Evolutionary conservation across 352 stramenopile species (phyloP).

Genomic region (Blastocystis sp.): DNA sequence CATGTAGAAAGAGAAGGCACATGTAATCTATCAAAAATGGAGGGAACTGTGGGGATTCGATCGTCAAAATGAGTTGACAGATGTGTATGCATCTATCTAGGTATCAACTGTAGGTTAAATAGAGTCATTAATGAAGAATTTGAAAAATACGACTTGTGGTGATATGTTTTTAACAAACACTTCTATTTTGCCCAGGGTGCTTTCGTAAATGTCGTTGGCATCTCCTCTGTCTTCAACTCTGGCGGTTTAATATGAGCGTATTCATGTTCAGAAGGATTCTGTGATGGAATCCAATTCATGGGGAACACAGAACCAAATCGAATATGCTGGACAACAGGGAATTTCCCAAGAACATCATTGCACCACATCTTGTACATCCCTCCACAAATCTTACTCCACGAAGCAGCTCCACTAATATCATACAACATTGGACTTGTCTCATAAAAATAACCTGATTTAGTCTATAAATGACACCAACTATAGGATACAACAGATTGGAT

Average conservation of each 20-base stretch:
- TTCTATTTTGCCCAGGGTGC: conserved; percentile 40
- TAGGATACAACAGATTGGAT: conserved; percentile 81
- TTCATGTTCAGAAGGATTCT: background rate
- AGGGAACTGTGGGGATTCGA: background rate
- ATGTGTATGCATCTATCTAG: background rate
- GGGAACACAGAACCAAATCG: conserved; percentile 87
- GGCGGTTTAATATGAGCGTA: conserved; percentile 45
- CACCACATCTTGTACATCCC: conserved; percentile 63
- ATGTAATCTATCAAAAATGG: background rate
- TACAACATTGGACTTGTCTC: conserved; percentile 60
- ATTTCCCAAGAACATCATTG: conserved; percentile 85
- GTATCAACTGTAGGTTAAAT: background rate
- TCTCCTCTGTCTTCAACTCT: background rate
- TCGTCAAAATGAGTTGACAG: background rate
- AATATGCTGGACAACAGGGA: conserved; percentile 95
- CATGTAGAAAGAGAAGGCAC: background rate
- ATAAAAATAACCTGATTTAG: conserved; percentile 53
- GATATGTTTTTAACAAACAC: conserved; percentile 25
- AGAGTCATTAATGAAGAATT: background rate
- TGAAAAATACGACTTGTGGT: conserved; percentile 4
- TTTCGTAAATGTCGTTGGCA: background rate
- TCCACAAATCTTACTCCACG: conserved; percentile 54
- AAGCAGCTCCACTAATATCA: conserved; percentile 48
- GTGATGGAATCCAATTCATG: conserved; percentile 62
- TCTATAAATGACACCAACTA: conserved; percentile 68